These are phyloP conservation scores for Lentinus brumalis DNA, from an alignment of 768 basidiomycete genomes.

Conservation along the genomic window DNA sequence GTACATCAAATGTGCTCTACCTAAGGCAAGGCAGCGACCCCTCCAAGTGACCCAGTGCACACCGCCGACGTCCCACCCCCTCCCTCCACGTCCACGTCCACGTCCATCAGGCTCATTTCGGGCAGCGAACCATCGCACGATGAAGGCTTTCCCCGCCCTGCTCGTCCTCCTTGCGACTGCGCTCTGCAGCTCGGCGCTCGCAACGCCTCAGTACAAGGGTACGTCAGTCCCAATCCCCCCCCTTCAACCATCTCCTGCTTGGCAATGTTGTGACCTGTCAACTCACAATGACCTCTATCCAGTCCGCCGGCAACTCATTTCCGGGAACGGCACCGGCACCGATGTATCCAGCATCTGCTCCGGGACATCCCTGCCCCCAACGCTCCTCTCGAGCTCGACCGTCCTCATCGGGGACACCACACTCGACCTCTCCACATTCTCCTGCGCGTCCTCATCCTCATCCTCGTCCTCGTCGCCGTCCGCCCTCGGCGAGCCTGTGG, in stretches of 20 bases:
- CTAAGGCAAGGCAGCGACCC: no score
- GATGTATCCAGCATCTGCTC: background rate
- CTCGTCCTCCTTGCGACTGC: slow-evolving; percentile 7
- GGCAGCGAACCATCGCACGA: background rate
- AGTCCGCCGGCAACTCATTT: slow-evolving; percentile 9
- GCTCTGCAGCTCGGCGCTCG: slow-evolving; percentile 7
- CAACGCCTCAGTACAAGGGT: slow-evolving; percentile 9
- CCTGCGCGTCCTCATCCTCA: background rate
- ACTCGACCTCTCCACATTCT: slow-evolving; percentile 12
- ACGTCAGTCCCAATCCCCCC: background rate
- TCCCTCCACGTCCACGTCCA: background rate
- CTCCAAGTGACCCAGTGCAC: no score
- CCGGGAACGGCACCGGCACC: slow-evolving; percentile 3
- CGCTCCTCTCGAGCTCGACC: slow-evolving; percentile 2
- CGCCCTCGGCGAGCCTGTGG: background rate
- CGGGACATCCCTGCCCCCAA: background rate
- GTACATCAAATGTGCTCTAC: no score
- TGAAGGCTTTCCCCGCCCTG: slow-evolving; percentile 12
- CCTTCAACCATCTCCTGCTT: background rate
- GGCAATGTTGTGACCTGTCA: background rate
- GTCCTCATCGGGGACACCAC: slow-evolving; percentile 1
- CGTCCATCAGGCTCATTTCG: background rate
- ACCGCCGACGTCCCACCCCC: no score
- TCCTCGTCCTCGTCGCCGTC: background rate
- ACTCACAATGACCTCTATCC: background rate